These are phyloP conservation scores for Fusarium sp. DNA, from an alignment of 2,329 filamentous ascomycete species.

Conservation along the genomic window DNA sequence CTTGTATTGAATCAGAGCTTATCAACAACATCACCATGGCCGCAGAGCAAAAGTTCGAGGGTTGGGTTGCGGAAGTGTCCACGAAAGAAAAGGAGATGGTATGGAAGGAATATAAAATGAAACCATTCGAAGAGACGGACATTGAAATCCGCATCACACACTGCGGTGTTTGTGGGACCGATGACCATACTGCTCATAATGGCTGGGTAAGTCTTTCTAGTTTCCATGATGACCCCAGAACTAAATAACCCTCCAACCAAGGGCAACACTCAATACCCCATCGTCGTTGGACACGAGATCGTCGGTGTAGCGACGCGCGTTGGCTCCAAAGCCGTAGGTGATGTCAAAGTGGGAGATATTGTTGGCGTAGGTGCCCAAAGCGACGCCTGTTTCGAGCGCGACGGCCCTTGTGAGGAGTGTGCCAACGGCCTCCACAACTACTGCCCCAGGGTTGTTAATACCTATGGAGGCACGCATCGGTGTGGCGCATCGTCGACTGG, in stretches of 20 bases:
- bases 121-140: slow-evolving; percentile 76
- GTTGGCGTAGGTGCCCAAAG: slow-evolving; percentile 80
- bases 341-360: slow-evolving; percentile 73
- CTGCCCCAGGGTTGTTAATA: slow-evolving; percentile 72
- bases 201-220: slow-evolving; percentile 59
- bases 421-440: slow-evolving; percentile 78
- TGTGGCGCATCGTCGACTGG: slow-evolving; percentile 75
- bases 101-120: slow-evolving; percentile 72
- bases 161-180: slow-evolving; percentile 76
- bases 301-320: slow-evolving; percentile 71
- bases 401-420: slow-evolving; percentile 58
- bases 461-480: slow-evolving; percentile 72
- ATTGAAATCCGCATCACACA: slow-evolving; percentile 77
- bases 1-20: no score
- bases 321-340: slow-evolving; percentile 61
- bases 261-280: slow-evolving; percentile 53
- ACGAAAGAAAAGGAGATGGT: slow-evolving; percentile 65
- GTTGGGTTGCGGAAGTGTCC: slow-evolving; percentile 64
- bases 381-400: slow-evolving; percentile 72
- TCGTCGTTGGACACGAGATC: slow-evolving; percentile 77
- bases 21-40: neutral
- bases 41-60: slow-evolving; percentile 63
- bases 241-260: neutral
- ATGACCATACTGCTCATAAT: slow-evolving; percentile 71
- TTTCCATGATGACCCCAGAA: neutral